phyloP scores from a whole-genome alignment of 2,329 filamentous ascomycete genomes.

The Sarocladium brachiariae region DNA sequence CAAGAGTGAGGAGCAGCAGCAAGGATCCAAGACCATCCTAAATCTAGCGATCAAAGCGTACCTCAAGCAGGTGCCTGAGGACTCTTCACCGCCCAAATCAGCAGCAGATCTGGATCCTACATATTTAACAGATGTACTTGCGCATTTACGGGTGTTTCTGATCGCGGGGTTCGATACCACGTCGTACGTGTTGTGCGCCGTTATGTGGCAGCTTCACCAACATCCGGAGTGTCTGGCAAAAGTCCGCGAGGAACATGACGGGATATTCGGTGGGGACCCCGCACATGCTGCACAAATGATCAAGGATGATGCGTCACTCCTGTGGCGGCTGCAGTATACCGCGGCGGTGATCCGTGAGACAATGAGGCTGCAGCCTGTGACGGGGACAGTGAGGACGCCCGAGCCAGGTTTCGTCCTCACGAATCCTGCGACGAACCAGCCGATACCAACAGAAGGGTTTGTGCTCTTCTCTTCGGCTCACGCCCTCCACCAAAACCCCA shows the following conservation, averaged over 20 bases:
- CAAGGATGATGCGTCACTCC: slow-evolving; percentile 27
- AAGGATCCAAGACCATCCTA: slow-evolving; percentile 8
- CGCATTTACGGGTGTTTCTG: not conserved
- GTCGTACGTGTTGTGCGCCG: not conserved
- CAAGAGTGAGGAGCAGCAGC: not conserved
- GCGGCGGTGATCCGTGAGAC: slow-evolving; percentile 46
- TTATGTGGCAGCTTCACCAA: not conserved
- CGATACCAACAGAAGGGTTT: slow-evolving; percentile 25
- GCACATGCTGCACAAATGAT: not conserved
- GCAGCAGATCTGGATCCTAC: not conserved
- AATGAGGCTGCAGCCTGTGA: slow-evolving; percentile 44
- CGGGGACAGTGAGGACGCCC: slow-evolving; percentile 31
- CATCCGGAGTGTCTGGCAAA: not conserved
- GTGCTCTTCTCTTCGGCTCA: slow-evolving; percentile 13
- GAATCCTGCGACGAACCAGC: slow-evolving; percentile 33
- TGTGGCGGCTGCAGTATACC: slow-evolving; percentile 46
- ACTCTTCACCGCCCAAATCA: not conserved
- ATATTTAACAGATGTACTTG: not conserved
- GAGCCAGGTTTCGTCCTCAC: slow-evolving; percentile 28
- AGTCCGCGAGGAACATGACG: slow-evolving; percentile 1
- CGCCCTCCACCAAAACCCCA: slow-evolving; percentile 24
- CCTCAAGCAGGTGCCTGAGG: not conserved
- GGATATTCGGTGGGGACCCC: not conserved
- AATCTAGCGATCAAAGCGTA: not conserved
- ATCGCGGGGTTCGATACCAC: not conserved